Evolutionary conservation across 768 basidiomycete species (phyloP), one percentile per base, ranked within the genome.

Genomic region (Kwoniella europaea): DNA sequence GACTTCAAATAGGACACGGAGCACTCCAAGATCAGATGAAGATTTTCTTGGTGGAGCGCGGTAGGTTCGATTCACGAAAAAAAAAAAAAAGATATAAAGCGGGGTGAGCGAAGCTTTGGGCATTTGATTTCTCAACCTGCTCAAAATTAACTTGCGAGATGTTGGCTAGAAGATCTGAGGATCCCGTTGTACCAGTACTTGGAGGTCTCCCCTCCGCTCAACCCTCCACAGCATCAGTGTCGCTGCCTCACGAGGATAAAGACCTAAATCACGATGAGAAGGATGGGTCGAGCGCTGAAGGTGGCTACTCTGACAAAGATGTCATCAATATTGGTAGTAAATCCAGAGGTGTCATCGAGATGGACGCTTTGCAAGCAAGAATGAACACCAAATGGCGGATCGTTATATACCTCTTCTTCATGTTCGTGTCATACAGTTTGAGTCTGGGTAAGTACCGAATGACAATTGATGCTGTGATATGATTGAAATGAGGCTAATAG

Each of bases 361-460:
- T 83, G 79, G 82, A 83, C 56, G 59, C 65, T 0, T 69, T 83
- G 13, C 50, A 65, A 27, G 68, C 27, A 4, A 54, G 79, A 6
- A 56, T 82, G 20, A 73, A 71, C 62, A 59, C 42, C 59, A 79
- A 74, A 69, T 76, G 69, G 41, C 72, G 74, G 20, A 62, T 76
- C 56, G 43, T 76, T 6, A 72, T 83, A 12, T 82, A 79, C 67
- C 72, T 73, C 1, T 63, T 62, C 2, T 83, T 83, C 73, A 69
- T 72, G 3, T 15, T 83, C 0, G 71, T 83, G 3, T 75, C 82
- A 13, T 83, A 83, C 69, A 67, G 69, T 20, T 64, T 83, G 62
- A 73, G 73, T 2, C 70, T 83, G 35, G 76, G 82, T 83, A 58
- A 69, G 77, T 74, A 4, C 35, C 35, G 35, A 35, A 35, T 35